Evolutionary conservation across 73 alveolate genomes (phyloP), one percentile per base, ranked within the genome.

Genomic region (Paramecium tetraurelia): DNA sequence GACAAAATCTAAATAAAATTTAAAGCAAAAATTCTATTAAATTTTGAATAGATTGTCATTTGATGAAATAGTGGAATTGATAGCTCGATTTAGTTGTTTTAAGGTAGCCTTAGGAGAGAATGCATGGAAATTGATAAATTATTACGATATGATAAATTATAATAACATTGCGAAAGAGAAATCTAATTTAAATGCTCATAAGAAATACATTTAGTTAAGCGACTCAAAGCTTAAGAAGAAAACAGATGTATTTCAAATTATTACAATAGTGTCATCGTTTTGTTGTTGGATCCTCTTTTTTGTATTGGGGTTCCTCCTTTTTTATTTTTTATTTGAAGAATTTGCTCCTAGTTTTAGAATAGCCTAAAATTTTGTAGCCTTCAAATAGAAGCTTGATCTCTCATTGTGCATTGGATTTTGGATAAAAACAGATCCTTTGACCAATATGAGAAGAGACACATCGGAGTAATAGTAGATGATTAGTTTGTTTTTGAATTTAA

Each of bases 21-120:
- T 63, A 63, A 63, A 63, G 24, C 41, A 31, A 31, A 27, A 33
- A 33, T 63, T 63, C 14, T 33, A 31, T 63, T 63, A 63, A 63
- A 63, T 63, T 2, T 31, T 63, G 11, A 63, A 20, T 63, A 21
- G 84, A 27, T 63, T 63, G 7, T 27, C 41, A 27, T 63, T 63
- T 63, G 84, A 63, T 27, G 84, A 63, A 63, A 63, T 63, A 10
- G 84, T 63, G 6, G 84, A 63, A 63, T 33, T 63, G 27, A 63
- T 63, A 31, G 84, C 84, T 12, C 21, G 84, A 21, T 63, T 63
- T 63, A 63, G 84, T 63, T 31, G 84, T 63, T 63, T 63, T 63
- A 27, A 33, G 5, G 27, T 33, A 14, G 46, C 50, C 24, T 27
- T 27, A 33, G 29, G 46, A 10, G 50, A 63, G 31, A 63, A 63